phyloP scores from a whole-genome alignment of 2,329 filamentous ascomycete genomes.

The Pezicula radicicola region DNA sequence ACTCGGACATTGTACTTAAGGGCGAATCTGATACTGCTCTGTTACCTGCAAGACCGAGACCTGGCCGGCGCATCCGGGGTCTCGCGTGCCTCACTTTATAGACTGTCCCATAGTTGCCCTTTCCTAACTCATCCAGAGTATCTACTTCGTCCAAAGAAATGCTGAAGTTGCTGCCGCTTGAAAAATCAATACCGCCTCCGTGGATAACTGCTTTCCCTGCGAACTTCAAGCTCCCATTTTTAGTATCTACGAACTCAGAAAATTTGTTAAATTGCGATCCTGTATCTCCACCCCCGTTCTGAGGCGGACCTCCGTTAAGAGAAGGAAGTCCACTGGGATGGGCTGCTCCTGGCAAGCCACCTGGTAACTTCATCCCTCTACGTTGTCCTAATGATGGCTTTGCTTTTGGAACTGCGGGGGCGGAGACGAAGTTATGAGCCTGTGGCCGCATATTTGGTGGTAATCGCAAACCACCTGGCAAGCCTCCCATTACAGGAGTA shows the following conservation, averaged over 20 bases:
- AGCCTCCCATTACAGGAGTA: constrained; percentile 29
- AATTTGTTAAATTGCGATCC: constrained; percentile 62
- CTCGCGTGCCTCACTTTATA: constrained; percentile 92
- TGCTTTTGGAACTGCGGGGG: constrained; percentile 42
- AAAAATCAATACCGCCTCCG: constrained; percentile 86
- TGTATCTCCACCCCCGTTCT: constrained; percentile 13
- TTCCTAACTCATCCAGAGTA: constrained; percentile 87
- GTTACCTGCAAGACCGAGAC: constrained; percentile 50
- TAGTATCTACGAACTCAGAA: constrained; percentile 82
- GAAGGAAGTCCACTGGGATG: constrained; percentile 14
- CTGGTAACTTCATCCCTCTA: constrained; percentile 60
- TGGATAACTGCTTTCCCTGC: constrained; percentile 90
- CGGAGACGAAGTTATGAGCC: constrained; percentile 43
- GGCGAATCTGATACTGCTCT: constrained; percentile 20
- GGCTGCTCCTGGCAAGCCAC: constrained; percentile 24
- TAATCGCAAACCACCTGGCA: constrained; percentile 40
- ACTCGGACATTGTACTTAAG: constrained; percentile 31
- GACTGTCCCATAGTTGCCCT: constrained; percentile 97
- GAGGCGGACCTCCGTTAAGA: constrained; percentile 14
- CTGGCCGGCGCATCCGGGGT: constrained; percentile 53
- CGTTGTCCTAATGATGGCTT: constrained; percentile 64
- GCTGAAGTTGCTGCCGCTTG: constrained; percentile 82
- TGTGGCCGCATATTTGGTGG: constrained; percentile 42
- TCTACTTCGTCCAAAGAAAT: constrained; percentile 97
- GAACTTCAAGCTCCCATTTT: constrained; percentile 89